Evolutionary conservation across 2,329 filamentous ascomycete genomes (phyloP).

Genomic region (Colletotrichum spaethianum): DNA sequence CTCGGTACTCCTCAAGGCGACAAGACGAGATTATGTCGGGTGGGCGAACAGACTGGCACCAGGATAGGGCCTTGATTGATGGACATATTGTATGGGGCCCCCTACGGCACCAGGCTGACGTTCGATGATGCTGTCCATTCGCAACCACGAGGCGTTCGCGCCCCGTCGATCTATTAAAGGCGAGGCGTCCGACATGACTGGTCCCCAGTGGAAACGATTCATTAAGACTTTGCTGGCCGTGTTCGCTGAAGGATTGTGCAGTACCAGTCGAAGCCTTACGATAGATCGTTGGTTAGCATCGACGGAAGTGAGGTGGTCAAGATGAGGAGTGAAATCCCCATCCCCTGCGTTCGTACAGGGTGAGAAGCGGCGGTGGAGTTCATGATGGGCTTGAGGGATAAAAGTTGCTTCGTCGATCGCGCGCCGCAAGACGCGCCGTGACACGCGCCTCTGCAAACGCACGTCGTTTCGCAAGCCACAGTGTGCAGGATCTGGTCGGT

Average conservation of each 20-base stretch:
- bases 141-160: slow-evolving; percentile 26
- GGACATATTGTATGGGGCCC: background rate
- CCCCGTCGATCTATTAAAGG: slow-evolving; percentile 7
- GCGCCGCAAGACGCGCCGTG: background rate
- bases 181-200: slow-evolving; percentile 28
- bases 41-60: background rate
- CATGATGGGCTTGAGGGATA: background rate
- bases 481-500: background rate
- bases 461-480: background rate
- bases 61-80: background rate
- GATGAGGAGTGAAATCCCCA: background rate
- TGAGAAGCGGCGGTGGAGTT: background rate
- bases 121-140: slow-evolving; percentile 35
- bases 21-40: background rate
- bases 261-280: background rate
- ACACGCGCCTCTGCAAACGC: background rate
- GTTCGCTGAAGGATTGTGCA: background rate
- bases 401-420: background rate
- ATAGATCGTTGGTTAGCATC: background rate
- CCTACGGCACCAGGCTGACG: slow-evolving; percentile 19
- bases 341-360: background rate
- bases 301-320: background rate
- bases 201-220: background rate
- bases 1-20: background rate
- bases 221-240: background rate